These are phyloP conservation scores for Amanita pseudoporphyria DNA, from an alignment of 768 basidiomycete genomes.

Conservation along the genomic window DNA sequence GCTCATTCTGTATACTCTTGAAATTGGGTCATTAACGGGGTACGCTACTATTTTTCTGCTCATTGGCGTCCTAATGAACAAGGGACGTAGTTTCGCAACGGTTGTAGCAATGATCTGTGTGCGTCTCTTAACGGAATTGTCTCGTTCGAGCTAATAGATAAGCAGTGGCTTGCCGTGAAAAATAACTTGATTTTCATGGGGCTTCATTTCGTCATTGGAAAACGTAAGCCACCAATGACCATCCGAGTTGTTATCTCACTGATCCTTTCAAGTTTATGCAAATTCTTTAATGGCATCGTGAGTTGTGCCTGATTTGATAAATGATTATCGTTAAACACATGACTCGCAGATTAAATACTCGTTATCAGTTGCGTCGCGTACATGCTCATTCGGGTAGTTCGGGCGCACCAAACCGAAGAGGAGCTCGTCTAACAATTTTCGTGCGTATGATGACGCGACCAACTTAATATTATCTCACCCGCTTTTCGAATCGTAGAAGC, in stretches of 20 bases:
- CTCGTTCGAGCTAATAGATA: neutral
- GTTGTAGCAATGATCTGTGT: constrained; percentile 41
- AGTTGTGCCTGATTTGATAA: neutral
- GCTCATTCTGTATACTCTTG: constrained; percentile 33
- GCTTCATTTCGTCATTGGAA: constrained; percentile 39
- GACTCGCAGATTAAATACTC: constrained; percentile 14
- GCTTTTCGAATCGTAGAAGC: neutral
- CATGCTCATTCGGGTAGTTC: constrained; percentile 3
- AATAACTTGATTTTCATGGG: constrained; percentile 37
- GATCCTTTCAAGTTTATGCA: constrained; percentile 29
- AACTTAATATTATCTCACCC: neutral
- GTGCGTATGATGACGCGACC: neutral
- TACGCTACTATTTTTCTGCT: constrained; percentile 3
- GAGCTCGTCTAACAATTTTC: neutral
- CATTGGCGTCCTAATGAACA: neutral
- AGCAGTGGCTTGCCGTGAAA: constrained; percentile 36
- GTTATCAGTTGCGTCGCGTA: constrained; percentile 13
- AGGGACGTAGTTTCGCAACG: constrained; percentile 26
- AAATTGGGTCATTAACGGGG: constrained; percentile 32
- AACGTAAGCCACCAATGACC: constrained; percentile 20
- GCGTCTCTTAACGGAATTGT: constrained; percentile 10
- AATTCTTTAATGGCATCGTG: constrained; percentile 33
- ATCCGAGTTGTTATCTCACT: too few species aligned
- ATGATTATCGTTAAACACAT: neutral
- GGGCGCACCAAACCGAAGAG: neutral